Percentiles rank a stretch among this genome's conserved stretches.
phyloP scores from a whole-genome alignment of 805 yeast genomes.

The Priceomyces medius region DNA sequence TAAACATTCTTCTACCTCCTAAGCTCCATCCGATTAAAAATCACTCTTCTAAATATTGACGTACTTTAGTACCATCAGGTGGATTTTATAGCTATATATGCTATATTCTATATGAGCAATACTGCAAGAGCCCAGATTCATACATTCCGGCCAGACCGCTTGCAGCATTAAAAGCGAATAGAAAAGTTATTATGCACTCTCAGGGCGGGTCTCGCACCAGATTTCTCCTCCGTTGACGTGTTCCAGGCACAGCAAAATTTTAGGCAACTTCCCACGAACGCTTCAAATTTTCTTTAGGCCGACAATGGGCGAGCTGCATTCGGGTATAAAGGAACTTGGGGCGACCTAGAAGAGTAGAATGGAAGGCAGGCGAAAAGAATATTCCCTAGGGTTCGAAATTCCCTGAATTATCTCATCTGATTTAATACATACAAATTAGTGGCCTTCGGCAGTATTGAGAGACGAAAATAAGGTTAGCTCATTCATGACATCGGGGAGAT shows the following conservation, averaged over 20 bases:
- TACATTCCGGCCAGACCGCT: neutral
- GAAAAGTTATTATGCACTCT: neutral
- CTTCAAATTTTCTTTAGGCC: too few species aligned
- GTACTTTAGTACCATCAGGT: neutral
- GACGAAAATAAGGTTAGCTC: too few species aligned
- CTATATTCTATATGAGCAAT: neutral
- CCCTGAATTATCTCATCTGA: too few species aligned
- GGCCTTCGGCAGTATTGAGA: too few species aligned
- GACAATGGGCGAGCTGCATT: too few species aligned
- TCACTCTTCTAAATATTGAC: neutral
- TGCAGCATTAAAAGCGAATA: neutral
- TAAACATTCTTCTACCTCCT: neutral
- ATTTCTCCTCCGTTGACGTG: neutral
- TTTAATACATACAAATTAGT: too few species aligned
- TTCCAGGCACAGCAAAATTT: neutral
- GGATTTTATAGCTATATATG: neutral
- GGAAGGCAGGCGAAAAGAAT: too few species aligned
- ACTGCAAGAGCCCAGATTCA: constrained; percentile 3
- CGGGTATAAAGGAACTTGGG: too few species aligned
- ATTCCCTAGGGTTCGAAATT: too few species aligned
- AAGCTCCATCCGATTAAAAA: neutral
- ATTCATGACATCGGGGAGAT: too few species aligned
- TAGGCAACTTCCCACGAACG: neutral
- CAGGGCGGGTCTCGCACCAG: constrained; percentile 3
- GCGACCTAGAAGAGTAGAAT: too few species aligned